Evolutionary conservation across 148 eudicot genomes (phyloP), one percentile per base, ranked within the genome.

Genomic region (Chenopodium quinoa): DNA sequence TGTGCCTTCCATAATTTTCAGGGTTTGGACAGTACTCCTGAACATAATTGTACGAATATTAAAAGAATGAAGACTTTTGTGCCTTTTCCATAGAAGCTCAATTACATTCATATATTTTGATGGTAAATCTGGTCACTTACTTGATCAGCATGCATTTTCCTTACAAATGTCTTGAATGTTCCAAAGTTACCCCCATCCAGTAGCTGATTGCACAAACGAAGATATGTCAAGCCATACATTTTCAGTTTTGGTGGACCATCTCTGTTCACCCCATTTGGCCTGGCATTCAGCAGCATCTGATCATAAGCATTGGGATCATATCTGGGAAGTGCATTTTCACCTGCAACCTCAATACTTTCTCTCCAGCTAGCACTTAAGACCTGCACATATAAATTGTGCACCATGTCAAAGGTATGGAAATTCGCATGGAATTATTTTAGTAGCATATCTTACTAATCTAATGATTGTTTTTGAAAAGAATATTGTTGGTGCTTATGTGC

Each of bases 251-350:
- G 92, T 27, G 86, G 87, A 29, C 92, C 91, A 9, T 84, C 82
- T 82, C 84, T 88, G 88, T 80, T 95, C 69, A 89, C 85, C 29
- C 98, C 98, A 80, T 91, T 88, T 74, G 99, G 97, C 79, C 97
- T 87, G 37, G 87, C 96, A 40, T 90, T 92, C 13, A 93, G 87
- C 71, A 92, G 90, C 54, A 91, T 95, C 78, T 92, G 97, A 76
- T 95, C 88, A 71, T 95, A 95, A 65, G 89, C 97, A 4, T 80
- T 76, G 4, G 90, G 89, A 77, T 95, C 97, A 82, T 93, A 95
- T 87, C 97, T 89, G 78, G 96, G 40, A 32, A 95, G 92, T 44
- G 99, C 99, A 85, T 93, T 93, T 88, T 93, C 98, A 37, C 98
- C 97, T 0, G 93, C 97, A 69, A 90, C 92, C 37, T 90, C 86